phyloP scores from a whole-genome alignment of 2,329 filamentous ascomycete species.

The Dactylellina drechsleri region DNA sequence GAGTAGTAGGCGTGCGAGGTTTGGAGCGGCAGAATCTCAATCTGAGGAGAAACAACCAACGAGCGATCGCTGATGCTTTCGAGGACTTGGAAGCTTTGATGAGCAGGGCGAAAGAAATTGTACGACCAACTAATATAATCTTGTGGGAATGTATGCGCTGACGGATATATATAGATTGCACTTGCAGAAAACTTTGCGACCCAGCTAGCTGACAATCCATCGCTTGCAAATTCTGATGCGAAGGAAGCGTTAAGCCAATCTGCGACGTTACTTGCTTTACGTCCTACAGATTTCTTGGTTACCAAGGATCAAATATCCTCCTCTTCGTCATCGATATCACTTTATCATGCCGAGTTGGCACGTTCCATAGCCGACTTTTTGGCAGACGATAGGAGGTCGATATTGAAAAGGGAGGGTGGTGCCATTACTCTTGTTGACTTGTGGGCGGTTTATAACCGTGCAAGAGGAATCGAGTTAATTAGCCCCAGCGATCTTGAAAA shows the following conservation, averaged over 20 bases:
- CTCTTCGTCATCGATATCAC: slow-evolving; percentile 63
- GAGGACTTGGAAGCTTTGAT: slow-evolving; percentile 96
- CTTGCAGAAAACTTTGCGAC: slow-evolving; percentile 49
- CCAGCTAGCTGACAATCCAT: slow-evolving; percentile 49
- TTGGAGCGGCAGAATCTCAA: slow-evolving; percentile 86
- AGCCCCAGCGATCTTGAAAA: slow-evolving; percentile 92
- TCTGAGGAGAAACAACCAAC: slow-evolving; percentile 88
- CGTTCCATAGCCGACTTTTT: slow-evolving; percentile 88
- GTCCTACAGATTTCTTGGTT: slow-evolving; percentile 52
- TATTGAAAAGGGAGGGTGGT: slow-evolving; percentile 81
- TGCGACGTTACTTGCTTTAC: slow-evolving; percentile 72
- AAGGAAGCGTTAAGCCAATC: slow-evolving; percentile 81
- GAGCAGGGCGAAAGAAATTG: slow-evolving; percentile 95
- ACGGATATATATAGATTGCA: slow-evolving; percentile 32
- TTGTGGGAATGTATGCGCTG: not conserved
- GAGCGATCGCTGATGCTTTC: slow-evolving; percentile 91
- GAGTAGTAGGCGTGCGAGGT: slow-evolving; percentile 87
- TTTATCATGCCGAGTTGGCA: slow-evolving; percentile 88
- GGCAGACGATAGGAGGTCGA: slow-evolving; percentile 81
- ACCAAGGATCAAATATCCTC: slow-evolving; percentile 57
- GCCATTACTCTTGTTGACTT: slow-evolving; percentile 90
- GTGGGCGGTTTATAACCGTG: slow-evolving; percentile 94
- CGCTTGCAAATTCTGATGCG: slow-evolving; percentile 72
- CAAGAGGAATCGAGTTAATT: slow-evolving; percentile 90
- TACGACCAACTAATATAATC: slow-evolving; percentile 8